Conservation (phyloP, 2,329 filamentous ascomycete species). For the Aureobasidium uvarum region DNA sequence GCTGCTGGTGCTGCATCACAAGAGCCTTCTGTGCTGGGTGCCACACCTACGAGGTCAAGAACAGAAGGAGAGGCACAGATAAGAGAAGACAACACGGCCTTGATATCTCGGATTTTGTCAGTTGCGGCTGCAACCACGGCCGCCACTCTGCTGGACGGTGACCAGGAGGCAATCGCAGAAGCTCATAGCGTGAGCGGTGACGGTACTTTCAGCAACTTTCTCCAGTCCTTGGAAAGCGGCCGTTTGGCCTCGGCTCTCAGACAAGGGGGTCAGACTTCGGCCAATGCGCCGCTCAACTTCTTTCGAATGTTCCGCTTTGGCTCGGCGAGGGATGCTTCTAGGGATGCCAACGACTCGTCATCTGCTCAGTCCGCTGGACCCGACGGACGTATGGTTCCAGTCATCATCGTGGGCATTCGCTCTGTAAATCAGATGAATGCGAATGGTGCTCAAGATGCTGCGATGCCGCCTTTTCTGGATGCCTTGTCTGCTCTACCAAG, state of each 20-base stretch:
- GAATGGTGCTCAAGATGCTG: constrained; percentile 46
- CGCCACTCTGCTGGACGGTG: constrained; percentile 62
- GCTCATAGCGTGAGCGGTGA: constrained; percentile 54
- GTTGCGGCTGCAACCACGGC: constrained; percentile 64
- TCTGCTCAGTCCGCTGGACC: constrained; percentile 29
- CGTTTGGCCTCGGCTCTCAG: constrained; percentile 57
- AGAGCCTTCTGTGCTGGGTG: not conserved
- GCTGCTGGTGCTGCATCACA: not conserved
- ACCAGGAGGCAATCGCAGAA: constrained; percentile 55
- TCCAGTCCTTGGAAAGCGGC: constrained; percentile 61
- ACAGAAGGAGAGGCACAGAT: constrained; percentile 51
- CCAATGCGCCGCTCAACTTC: constrained; percentile 59
- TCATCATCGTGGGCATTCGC: constrained; percentile 68
- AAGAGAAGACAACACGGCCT: constrained; percentile 62
- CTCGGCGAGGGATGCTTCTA: constrained; percentile 33
- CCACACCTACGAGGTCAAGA: constrained; percentile 7
- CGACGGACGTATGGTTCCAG: constrained; percentile 62
- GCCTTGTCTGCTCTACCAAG: constrained; percentile 51
- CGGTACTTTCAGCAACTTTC: constrained; percentile 62
- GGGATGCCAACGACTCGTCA: constrained; percentile 13
- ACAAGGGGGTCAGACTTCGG: constrained; percentile 43
- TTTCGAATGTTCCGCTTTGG: constrained; percentile 68
- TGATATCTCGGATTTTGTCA: constrained; percentile 60
- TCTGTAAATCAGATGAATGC: constrained; percentile 55
- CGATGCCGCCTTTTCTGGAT: constrained; percentile 51